Conservation (phyloP, 2,329 filamentous ascomycete species). For the Alternaria solani region DNA sequence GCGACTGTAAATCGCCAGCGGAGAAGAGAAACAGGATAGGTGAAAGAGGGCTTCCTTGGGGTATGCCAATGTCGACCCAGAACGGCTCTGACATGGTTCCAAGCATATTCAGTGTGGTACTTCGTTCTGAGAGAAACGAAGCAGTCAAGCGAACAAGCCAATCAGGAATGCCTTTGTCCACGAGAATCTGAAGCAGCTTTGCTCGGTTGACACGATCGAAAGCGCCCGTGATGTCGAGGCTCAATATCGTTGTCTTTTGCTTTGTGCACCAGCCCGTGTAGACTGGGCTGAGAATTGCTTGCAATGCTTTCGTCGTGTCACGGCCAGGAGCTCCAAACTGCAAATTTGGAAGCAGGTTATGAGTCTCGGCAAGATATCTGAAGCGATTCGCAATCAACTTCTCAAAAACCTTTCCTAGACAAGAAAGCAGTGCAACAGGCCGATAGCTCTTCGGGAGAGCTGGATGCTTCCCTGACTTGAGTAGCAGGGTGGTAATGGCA, state of each 20-base stretch:
- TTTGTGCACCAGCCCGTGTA: not conserved
- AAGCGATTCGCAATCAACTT: constrained; percentile 28
- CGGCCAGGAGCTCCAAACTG: constrained; percentile 5
- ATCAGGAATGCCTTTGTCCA: not conserved
- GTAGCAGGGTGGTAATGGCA: constrained; percentile 27
- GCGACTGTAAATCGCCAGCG: not conserved
- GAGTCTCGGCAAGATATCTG: constrained; percentile 8
- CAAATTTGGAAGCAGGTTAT: not conserved
- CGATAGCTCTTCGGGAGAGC: constrained; percentile 32
- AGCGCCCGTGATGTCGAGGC: constrained; percentile 8
- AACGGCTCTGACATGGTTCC: not conserved
- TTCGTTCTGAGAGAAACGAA: constrained; percentile 4
- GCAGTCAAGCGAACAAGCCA: constrained; percentile 5
- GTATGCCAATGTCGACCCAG: constrained; percentile 5
- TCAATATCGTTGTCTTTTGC: not conserved
- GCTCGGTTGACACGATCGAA: constrained; percentile 2
- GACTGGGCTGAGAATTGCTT: not conserved
- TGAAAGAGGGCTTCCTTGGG: constrained; percentile 5
- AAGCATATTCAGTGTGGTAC: not conserved
- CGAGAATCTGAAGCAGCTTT: not conserved
- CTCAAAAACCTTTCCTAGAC: constrained; percentile 37
- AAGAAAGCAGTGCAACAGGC: constrained; percentile 32
- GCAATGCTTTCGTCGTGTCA: not conserved
- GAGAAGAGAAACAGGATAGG: constrained; percentile 4
- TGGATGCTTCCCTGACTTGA: constrained; percentile 28